Percentiles rank a stretch among this genome's conserved stretches.
Conservation (phyloP, 139 green algal genomes). For the Asterochloris erici region DNA sequence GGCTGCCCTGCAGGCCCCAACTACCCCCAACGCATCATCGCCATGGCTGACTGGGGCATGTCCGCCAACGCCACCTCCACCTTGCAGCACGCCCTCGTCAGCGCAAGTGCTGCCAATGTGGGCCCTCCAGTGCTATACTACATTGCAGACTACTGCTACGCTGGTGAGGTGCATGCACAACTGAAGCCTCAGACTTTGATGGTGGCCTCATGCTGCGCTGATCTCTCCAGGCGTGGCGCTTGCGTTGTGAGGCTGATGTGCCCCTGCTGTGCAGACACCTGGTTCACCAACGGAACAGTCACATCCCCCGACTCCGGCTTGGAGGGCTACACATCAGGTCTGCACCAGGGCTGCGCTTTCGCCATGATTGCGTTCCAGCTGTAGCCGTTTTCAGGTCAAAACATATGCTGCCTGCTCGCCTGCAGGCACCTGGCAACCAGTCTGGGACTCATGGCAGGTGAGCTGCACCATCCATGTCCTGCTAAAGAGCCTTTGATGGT, state of each 20-base stretch:
- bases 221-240: background rate
- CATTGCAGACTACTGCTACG: constrained; percentile 27
- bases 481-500: no score
- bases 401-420: no score
- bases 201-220: background rate
- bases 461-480: no score
- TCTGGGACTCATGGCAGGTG: constrained; percentile 26
- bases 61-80: constrained; percentile 19
- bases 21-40: constrained; percentile 14
- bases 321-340: constrained; percentile 8
- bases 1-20: constrained; percentile 4
- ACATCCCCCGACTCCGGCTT: constrained; percentile 5
- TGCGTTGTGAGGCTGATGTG: background rate
- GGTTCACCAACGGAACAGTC: constrained; percentile 24
- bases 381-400: background rate
- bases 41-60: constrained; percentile 25
- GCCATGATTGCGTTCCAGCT: no score
- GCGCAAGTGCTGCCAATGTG: background rate
- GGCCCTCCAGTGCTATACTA: constrained; percentile 8
- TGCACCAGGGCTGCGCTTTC: no score
- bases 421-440: constrained; percentile 21
- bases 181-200: background rate
- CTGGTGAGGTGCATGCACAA: constrained; percentile 6
- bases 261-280: constrained; percentile 20
- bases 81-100: constrained; percentile 18